Evolutionary conservation across 768 basidiomycete genomes (phyloP).

Genomic region (Crepidotus variabilis): DNA sequence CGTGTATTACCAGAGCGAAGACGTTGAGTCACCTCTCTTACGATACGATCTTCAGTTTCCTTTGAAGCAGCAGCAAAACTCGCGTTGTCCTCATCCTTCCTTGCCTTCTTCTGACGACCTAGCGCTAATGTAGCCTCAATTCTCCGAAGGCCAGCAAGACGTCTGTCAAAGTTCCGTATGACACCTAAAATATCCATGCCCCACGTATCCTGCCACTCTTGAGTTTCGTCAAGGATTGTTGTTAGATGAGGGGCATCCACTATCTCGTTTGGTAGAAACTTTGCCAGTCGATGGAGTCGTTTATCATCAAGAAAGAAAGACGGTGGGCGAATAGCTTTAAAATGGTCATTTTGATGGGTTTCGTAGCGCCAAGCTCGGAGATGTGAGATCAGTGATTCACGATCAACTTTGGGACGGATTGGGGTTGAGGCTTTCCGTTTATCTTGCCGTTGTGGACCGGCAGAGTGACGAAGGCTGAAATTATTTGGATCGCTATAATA

Average conservation of each 20-base stretch:
- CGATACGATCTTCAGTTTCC: no score
- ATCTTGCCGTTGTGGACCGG: background rate
- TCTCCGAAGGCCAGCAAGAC: no score
- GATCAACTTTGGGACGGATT: background rate
- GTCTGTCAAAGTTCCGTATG: background rate
- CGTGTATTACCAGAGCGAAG: no score
- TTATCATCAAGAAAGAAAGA: conserved; percentile 1
- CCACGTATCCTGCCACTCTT: conserved; percentile 6
- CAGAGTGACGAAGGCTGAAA: no score
- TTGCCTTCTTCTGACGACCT: background rate
- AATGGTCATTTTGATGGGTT: background rate
- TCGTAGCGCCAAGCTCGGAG: background rate
- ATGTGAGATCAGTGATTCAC: background rate
- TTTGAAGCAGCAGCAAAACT: background rate
- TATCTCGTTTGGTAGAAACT: background rate
- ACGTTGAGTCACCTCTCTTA: no score
- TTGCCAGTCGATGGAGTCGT: background rate
- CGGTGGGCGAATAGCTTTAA: background rate
- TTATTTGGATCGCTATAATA: background rate
- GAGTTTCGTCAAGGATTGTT: background rate
- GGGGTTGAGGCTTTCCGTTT: background rate
- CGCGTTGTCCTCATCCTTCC: background rate
- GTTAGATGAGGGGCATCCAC: background rate
- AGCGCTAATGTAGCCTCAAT: background rate
- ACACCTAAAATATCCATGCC: background rate